A percentile compares a stretch with the other conserved stretches of the same genome.
phyloP scores from a whole-genome alignment of 2,329 filamentous ascomycete genomes.

The Monosporascus sp. region DNA sequence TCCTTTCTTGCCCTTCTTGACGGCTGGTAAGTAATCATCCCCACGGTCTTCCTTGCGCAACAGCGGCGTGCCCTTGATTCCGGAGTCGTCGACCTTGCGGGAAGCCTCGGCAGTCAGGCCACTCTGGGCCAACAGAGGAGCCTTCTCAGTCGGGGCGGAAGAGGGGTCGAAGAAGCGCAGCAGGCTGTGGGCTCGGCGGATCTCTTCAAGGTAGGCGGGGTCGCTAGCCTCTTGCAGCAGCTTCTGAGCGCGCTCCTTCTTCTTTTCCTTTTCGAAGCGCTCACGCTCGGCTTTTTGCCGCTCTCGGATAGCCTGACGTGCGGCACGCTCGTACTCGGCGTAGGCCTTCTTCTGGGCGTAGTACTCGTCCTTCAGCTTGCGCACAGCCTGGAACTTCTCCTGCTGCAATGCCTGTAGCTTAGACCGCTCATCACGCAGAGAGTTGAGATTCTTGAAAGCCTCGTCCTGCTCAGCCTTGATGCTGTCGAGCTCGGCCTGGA shows the following conservation, averaged over 20 bases:
- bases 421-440: conserved; percentile 78
- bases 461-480: conserved; percentile 92
- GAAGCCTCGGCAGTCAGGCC: conserved; percentile 73
- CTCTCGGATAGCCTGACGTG: conserved; percentile 70
- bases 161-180: conserved; percentile 87
- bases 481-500: conserved; percentile 80
- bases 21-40: conserved; percentile 77
- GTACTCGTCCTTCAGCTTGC: conserved; percentile 85
- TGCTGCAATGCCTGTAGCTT: conserved; percentile 82
- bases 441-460: conserved; percentile 81
- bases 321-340: conserved; percentile 77
- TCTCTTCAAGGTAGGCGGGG: conserved; percentile 88
- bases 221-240: conserved; percentile 77
- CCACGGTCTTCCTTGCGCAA: conserved; percentile 82
- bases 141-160: conserved; percentile 60
- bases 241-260: conserved; percentile 70
- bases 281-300: conserved; percentile 77
- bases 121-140: conserved; percentile 56
- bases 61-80: conserved; percentile 78
- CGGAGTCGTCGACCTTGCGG: conserved; percentile 79
- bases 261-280: conserved; percentile 63
- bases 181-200: conserved; percentile 79
- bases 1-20: conserved; percentile 85
- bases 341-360: conserved; percentile 77
- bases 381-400: conserved; percentile 75